Evolutionary conservation across 2,329 filamentous ascomycete species (phyloP), one percentile per base, ranked within the genome.

Genomic region (Blastomyces silverae): DNA sequence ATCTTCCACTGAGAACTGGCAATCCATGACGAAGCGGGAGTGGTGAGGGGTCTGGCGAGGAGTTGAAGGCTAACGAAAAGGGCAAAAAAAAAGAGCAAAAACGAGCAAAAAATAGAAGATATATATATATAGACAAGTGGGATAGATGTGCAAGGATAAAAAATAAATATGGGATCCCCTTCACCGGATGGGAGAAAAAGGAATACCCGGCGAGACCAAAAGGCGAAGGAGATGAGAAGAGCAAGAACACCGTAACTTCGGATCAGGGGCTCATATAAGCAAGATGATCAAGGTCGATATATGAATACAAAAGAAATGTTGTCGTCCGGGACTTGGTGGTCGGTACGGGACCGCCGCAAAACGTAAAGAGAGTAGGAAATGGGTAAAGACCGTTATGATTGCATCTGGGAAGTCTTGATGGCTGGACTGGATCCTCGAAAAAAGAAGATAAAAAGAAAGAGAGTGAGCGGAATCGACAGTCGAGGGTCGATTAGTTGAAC

Each of bases 201-300:
- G 63, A 59, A 42, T 63, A 66, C 22, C 55, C 3, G 25, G 17
- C 0, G 37, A 52, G 62, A 2, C 28, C 22, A 66, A 59, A 63
- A 61, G 52, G 25, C 28, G 59, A 63, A 28, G 62, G 55, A 64
- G 55, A 50, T 48, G 11, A 56, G 17, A 56, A 37, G 53, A 62
- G 56, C 60, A 61, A 63, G 65, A 73, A 75, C 75, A 72, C 74
- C 74, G 71, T 72, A 71, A 74, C 72, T 73, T 73, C 69, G 72
- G 71, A 65, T 77, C 75, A 76, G 73, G 75, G 75, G 75, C 73
- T 77, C 76, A 77, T 77, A 73, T 72, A 56, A 56, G 72, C 71
- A 56, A n/a, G 63, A 44, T 50, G 28, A 64, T 65, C 58, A 48
- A 65, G 55, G 62, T 63, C 25, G 46, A 61, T 63, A 62, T 59